Evolutionary conservation across 116 monocot genomes (phyloP).

Genomic region (Papilionanthe hybrid): DNA sequence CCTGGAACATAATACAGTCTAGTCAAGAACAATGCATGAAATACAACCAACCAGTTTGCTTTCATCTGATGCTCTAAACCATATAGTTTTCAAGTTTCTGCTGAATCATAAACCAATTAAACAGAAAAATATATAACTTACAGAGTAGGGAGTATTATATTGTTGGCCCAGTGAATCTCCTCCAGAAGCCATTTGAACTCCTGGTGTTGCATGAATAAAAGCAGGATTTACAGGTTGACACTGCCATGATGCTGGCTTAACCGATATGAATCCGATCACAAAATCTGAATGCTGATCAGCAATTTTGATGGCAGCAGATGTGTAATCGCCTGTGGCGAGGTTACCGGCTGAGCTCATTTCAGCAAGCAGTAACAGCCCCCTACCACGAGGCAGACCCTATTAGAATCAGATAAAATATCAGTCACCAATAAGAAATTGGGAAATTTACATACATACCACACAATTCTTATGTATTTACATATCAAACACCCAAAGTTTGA

Average conservation of each 20-base stretch:
- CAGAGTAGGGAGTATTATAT: slow-evolving; percentile 91
- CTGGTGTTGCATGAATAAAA: slow-evolving; percentile 89
- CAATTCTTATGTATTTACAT: too few species aligned
- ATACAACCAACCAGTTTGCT: neutral
- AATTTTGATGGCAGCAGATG: slow-evolving; percentile 80
- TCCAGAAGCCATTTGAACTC: slow-evolving; percentile 88
- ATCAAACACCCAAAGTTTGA: too few species aligned
- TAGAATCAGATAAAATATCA: slow-evolving; percentile 8
- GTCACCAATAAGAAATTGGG: neutral
- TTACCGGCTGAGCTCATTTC: slow-evolving; percentile 99
- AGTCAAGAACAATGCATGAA: neutral
- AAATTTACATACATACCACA: too few species aligned
- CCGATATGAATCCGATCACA: slow-evolving; percentile 96
- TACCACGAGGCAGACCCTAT: slow-evolving; percentile 73
- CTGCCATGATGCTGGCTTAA: slow-evolving; percentile 90
- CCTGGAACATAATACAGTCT: slow-evolving; percentile 11
- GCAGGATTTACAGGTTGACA: slow-evolving; percentile 47
- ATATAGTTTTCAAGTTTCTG: too few species aligned
- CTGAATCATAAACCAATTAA: neutral
- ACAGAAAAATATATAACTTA: slow-evolving; percentile 33
- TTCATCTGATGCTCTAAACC: too few species aligned
- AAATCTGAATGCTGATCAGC: slow-evolving; percentile 94
- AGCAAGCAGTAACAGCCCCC: slow-evolving; percentile 78
- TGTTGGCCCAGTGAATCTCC: slow-evolving; percentile 93
- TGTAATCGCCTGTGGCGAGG: slow-evolving; percentile 89